Base-by-base conservation (phyloP, 1,284 basidiomycete species). In the Cryptococcus deneoformans region DNA sequence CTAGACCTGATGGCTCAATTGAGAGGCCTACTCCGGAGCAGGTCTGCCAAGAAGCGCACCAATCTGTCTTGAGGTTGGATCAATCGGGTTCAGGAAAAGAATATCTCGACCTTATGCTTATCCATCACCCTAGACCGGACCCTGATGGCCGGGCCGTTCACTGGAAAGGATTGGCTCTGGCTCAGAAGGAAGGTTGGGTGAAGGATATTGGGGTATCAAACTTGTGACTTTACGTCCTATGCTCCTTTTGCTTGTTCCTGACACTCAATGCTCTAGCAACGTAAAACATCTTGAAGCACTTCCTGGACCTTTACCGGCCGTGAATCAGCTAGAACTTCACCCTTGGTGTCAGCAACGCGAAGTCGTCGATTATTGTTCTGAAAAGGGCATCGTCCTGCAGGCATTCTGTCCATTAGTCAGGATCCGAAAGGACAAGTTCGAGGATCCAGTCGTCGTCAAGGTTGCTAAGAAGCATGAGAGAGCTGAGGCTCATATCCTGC, bases 301-400 rank as follows among this genome's bases (percentile, higher is more conserved):
- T 40, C 80, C 80, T 52, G 75, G 75, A 0, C 85, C 84, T 0
- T 81, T 84, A 71, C 90, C 90, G 1, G 79, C 86, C 1, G 85
- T 93, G 45, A 92, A 93, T 73, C 91, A 94, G 70, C 86, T 94
- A 56, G 87, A 92, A 85, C 80, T 92, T 10, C 89, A 92, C 68
- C 90, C 91, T 0, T 85, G 88, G 64, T 92, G 88, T 76, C 90
- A 92, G 68, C 89, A 90, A 60, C 80, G 80, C 46, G 82, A 85
- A 8, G 89, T 93, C 56, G 88, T 90, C 29, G 81, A 83, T 20
- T 92, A 88, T 72, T 92, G 90, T 77, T 70, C 75, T 20, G 73
- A 82, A 49, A 80, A 90, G 61, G 80, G 78, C 2, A 89, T 94
- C 54, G 78, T 87, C 35, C 79, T 92, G 5, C 82, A 93, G 72